Base-by-base conservation (phyloP, 352 stramenopile genomes). In the Albugo laibachii region DNA sequence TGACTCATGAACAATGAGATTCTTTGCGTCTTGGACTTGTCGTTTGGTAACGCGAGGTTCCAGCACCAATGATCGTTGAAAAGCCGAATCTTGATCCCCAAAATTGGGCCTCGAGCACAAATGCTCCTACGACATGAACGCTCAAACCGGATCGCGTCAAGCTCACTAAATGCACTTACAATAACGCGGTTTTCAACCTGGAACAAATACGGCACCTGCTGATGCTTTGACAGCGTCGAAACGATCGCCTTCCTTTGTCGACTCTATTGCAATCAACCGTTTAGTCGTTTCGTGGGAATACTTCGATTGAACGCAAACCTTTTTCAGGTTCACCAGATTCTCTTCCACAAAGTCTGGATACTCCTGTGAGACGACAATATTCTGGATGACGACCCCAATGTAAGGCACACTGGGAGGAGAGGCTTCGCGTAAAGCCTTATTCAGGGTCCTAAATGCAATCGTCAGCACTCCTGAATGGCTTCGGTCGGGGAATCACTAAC, bases 251-350 rank as follows among this genome's bases (percentile, higher is more conserved):
- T 13, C 4, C 13, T 34, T 11, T 51, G 38, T 24, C 38, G 16
- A 43, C 20, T 43, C 16, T 43, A 24, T 24, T 8, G 16, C 20
- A 24, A 24, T 19, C 38, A 43, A 24, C 3, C 8, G 24, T 18
- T 48, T 34, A 58, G 31, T n/a, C 24, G 14, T 21, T 27, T 19
- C 40, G 14, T 24, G 18, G 14, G 1, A 41, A 21, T 14, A 42
- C 11, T 16, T 15, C 40, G 5, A 6, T 19, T 21, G 35, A 19
- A 13, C 1, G 21, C 52, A 10, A 20, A 80, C 67, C 59, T 92
- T 92, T 47, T 88, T 88, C 42, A 92, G 86, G 48, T 92, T 92
- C 58, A 92, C 79, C 19, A 87, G 49, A 19, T 82, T 72, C 24
- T 62, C 69, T 51, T 86, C 71, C 4, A 87, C 60, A 15, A 57